Percentiles rank a stretch among this genome's conserved stretches.
Conservation (phyloP, 257 asterid species). For the Paraleonurus japonicus region DNA sequence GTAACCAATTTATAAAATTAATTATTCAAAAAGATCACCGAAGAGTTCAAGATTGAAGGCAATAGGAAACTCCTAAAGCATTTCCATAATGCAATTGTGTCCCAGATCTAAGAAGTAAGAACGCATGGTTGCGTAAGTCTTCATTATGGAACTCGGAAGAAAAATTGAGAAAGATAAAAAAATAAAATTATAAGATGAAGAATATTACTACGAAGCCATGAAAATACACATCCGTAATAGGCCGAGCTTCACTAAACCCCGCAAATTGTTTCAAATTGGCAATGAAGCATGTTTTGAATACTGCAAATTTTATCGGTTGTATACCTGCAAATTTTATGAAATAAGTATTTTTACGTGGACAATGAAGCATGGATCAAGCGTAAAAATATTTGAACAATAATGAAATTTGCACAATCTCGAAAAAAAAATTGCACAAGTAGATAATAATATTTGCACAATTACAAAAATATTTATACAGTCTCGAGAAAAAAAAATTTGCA, state of each 20-base stretch:
- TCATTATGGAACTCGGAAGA: constrained; percentile 20
- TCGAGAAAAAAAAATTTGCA: too few relatives aligned
- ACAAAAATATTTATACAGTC: too few relatives aligned
- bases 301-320: too few relatives aligned
- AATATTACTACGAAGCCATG: constrained; percentile 61
- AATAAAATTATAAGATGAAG: constrained; percentile 47
- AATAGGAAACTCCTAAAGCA: neutral
- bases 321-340: too few relatives aligned
- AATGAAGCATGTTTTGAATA: too few relatives aligned
- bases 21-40: neutral
- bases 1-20: neutral
- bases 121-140: constrained; percentile 15
- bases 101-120: constrained; percentile 14
- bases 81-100: constrained; percentile 12
- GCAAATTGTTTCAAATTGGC: too few relatives aligned
- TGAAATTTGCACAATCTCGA: too few relatives aligned
- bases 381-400: too few relatives aligned
- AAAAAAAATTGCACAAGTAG: too few relatives aligned
- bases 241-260: constrained; percentile 80
- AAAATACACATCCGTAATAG: constrained; percentile 61
- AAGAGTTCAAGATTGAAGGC: neutral
- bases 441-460: too few relatives aligned
- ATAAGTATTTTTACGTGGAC: too few relatives aligned
- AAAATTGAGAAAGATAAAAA: constrained; percentile 4
- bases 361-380: too few relatives aligned